Conservation (phyloP, 129 eudicot species). For the Apium graveolens region DNA sequence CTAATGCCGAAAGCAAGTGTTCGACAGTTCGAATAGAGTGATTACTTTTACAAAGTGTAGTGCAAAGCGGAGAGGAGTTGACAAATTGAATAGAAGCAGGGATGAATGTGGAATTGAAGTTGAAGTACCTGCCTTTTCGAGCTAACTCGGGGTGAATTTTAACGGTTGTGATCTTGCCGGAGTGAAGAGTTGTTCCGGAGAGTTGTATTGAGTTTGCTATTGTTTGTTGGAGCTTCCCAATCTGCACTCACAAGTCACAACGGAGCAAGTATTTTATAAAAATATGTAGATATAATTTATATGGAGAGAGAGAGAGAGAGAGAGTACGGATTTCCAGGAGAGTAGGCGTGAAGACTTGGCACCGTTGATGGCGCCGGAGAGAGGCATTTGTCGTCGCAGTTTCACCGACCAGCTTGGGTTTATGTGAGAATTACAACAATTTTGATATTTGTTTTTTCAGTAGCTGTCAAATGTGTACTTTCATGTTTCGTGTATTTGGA, state of each 20-base stretch:
- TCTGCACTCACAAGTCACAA: slow-evolving; percentile 36
- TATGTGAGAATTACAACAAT: neutral
- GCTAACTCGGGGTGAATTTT: slow-evolving; percentile 71
- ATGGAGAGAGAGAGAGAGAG: neutral
- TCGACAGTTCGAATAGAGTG: slow-evolving; percentile 58
- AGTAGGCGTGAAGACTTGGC: slow-evolving; percentile 38
- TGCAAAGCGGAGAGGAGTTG: slow-evolving; percentile 62
- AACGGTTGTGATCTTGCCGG: slow-evolving; percentile 52
- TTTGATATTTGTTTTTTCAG: neutral
- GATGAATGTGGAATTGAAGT: slow-evolving; percentile 39
- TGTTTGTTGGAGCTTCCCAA: slow-evolving; percentile 76
- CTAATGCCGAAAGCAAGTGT: slow-evolving; percentile 92
- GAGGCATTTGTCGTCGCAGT: slow-evolving; percentile 17
- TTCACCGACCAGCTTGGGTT: neutral
- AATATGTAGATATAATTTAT: neutral
- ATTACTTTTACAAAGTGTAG: slow-evolving; percentile 55
- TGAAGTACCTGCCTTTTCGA: slow-evolving; percentile 61
- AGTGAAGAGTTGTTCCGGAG: slow-evolving; percentile 69
- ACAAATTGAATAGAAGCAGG: slow-evolving; percentile 60
- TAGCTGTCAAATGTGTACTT: too few species aligned
- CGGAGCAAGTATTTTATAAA: neutral
- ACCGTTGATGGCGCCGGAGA: slow-evolving; percentile 27
- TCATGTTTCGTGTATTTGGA: too few species aligned
- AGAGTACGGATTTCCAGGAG: slow-evolving; percentile 49
- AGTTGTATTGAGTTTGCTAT: slow-evolving; percentile 47